These are phyloP conservation scores for Mucor ambiguus DNA, from an alignment of 371 early-diverging fungal species.

Conservation along the genomic window DNA sequence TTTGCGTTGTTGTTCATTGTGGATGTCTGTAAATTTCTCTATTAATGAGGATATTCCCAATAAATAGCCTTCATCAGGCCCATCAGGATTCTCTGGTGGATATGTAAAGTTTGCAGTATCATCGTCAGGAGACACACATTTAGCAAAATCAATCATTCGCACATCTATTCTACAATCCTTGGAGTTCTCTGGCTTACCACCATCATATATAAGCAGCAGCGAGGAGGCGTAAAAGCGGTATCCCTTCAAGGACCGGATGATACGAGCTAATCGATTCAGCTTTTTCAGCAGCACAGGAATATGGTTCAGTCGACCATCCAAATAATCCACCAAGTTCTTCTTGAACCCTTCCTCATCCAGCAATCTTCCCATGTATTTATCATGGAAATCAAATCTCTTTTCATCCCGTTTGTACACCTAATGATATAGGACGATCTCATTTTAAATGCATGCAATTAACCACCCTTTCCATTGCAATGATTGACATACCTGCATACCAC, in stretches of 20 bases:
- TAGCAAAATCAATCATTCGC: slow-evolving; percentile 93
- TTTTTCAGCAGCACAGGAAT: slow-evolving; percentile 77
- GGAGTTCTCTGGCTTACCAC: not conserved
- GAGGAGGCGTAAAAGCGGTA: slow-evolving; percentile 92
- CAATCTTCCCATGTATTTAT: slow-evolving; percentile 94
- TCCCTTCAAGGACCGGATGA: slow-evolving; percentile 71
- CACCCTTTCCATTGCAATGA: not conserved
- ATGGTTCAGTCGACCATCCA: slow-evolving; percentile 75
- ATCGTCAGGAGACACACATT: slow-evolving; percentile 56
- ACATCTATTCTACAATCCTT: slow-evolving; percentile 58
- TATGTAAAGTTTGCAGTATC: slow-evolving; percentile 41
- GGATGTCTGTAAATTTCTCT: slow-evolving; percentile 10
- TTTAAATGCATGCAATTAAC: not conserved
- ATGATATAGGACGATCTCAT: not conserved
- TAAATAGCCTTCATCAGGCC: slow-evolving; percentile 74
- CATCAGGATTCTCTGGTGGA: slow-evolving; percentile 59
- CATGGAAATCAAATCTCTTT: slow-evolving; percentile 66
- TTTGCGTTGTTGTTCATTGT: not conserved
- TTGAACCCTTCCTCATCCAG: slow-evolving; percentile 75
- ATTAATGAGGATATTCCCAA: slow-evolving; percentile 72
- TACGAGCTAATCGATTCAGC: slow-evolving; percentile 66
- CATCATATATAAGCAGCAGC: slow-evolving; percentile 75
- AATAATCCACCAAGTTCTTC: slow-evolving; percentile 70
- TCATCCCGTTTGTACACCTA: slow-evolving; percentile 53
- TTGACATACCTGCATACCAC: slow-evolving; percentile 74